Conservation (phyloP, 1,139 yeast genomes). For the Blastobotrys illinoisensis region DNA sequence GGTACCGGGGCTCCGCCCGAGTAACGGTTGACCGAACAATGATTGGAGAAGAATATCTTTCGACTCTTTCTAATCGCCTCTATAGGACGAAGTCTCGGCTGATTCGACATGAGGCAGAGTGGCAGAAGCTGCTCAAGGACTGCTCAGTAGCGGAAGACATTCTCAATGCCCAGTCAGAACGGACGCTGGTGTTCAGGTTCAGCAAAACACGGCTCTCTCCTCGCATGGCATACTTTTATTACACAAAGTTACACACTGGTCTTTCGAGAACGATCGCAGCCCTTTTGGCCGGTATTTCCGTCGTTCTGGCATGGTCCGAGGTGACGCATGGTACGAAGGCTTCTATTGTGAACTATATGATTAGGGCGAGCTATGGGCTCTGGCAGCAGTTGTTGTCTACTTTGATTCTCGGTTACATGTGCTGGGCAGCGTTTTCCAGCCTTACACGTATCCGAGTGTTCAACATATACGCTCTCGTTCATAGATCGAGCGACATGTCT, state of each 20-base stretch:
- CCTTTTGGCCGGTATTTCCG: conserved; percentile 43
- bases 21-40: conserved; percentile 24
- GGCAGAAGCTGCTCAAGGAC: conserved; percentile 37
- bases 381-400: conserved; percentile 38
- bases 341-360: conserved; percentile 53
- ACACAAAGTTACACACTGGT: conserved; percentile 44
- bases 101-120: conserved; percentile 35
- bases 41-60: conserved; percentile 27
- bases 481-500: conserved; percentile 62
- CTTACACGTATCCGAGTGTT: conserved; percentile 64
- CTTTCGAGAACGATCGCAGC: conserved; percentile 39
- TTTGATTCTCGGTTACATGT: conserved; percentile 58
- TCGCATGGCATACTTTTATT: conserved; percentile 36
- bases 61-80: conserved; percentile 23
- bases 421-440: conserved; percentile 57
- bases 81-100: conserved; percentile 26
- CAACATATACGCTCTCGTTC: conserved; percentile 70
- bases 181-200: conserved; percentile 28
- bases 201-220: conserved; percentile 34
- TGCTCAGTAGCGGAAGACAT: conserved; percentile 35
- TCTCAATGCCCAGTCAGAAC: conserved; percentile 18
- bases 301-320: conserved; percentile 64
- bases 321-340: conserved; percentile 62
- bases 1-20: conserved; percentile 18
- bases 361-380: conserved; percentile 32